Percentiles rank a stretch among this genome's conserved stretches.
phyloP scores from a whole-genome alignment of 2,329 filamentous ascomycete species.

The Saccharata proteae region DNA sequence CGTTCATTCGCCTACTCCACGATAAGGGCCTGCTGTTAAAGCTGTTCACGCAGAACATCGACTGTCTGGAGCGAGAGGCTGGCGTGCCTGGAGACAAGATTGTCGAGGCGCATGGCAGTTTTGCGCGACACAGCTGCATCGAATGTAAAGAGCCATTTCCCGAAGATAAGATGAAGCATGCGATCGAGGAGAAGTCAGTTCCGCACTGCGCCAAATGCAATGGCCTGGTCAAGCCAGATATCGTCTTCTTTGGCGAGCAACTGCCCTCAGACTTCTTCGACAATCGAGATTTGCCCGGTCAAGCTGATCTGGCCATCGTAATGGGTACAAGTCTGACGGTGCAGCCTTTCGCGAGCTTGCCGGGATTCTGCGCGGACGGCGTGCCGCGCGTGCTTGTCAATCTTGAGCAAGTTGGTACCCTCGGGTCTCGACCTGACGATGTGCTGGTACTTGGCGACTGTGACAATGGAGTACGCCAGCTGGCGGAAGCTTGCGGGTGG shows the following conservation, averaged over 20 bases:
- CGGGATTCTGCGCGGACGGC: conserved; percentile 46
- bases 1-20: conserved; percentile 73
- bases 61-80: conserved; percentile 80
- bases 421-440: conserved; percentile 72
- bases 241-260: conserved; percentile 83
- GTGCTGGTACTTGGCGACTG: conserved; percentile 74
- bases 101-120: conserved; percentile 90
- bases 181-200: conserved; percentile 55
- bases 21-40: conserved; percentile 68
- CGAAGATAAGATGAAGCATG: conserved; percentile 58
- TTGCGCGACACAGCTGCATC: conserved; percentile 77
- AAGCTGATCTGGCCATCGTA: conserved; percentile 68
- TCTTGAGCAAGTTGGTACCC: conserved; percentile 63
- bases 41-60: conserved; percentile 96
- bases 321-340: conserved; percentile 83
- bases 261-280: conserved; percentile 55
- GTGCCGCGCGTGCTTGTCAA: conserved; percentile 80
- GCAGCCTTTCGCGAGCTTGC: conserved; percentile 78
- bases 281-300: conserved; percentile 41
- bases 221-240: conserved; percentile 83
- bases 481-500: conserved; percentile 79
- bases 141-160: conserved; percentile 68
- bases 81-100: conserved; percentile 73
- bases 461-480: conserved; percentile 64
- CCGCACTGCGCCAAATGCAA: conserved; percentile 60